Evolutionary conservation across 176 grass and related monocot genomes (phyloP).

Genomic region (Musa troglodytarum): DNA sequence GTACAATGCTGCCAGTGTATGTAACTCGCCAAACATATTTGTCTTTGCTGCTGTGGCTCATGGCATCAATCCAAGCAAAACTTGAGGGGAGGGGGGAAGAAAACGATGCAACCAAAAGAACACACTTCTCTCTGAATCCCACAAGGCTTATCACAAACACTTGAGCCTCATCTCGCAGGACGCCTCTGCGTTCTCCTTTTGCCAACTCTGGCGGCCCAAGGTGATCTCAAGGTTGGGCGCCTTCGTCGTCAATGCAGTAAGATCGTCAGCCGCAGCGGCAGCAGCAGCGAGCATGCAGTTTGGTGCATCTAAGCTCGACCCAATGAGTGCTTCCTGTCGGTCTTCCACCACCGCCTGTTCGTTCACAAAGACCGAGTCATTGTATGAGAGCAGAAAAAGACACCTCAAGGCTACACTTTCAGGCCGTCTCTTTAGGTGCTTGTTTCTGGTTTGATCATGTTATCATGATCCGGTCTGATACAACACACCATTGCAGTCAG

Average conservation of each 20-base stretch:
- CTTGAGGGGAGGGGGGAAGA: background rate
- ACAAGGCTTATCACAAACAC: slow-evolving; percentile 6
- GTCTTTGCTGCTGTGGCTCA: background rate
- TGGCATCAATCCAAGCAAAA: background rate
- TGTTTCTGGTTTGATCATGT: too few relatives aligned
- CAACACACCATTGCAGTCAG: too few relatives aligned
- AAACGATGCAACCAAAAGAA: background rate
- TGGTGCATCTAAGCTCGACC: background rate
- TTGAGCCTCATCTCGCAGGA: slow-evolving; percentile 40
- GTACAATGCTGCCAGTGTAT: background rate
- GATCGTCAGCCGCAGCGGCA: background rate
- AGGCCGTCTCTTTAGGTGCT: too few relatives aligned
- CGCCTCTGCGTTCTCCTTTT: slow-evolving; percentile 26
- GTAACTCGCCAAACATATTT: background rate
- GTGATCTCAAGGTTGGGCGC: slow-evolving; percentile 70
- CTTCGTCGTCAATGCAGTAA: slow-evolving; percentile 28
- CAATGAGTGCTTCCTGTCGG: background rate
- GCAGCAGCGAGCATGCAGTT: background rate
- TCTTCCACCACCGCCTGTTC: background rate
- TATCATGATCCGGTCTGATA: too few relatives aligned
- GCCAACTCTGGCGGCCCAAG: slow-evolving; percentile 62
- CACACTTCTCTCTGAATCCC: background rate
- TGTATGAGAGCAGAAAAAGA: too few relatives aligned
- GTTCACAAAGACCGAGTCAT: too few relatives aligned
- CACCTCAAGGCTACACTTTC: too few relatives aligned